Conservation (phyloP, 352 stramenopile genomes). For the Phytophthora ramorum region DNA sequence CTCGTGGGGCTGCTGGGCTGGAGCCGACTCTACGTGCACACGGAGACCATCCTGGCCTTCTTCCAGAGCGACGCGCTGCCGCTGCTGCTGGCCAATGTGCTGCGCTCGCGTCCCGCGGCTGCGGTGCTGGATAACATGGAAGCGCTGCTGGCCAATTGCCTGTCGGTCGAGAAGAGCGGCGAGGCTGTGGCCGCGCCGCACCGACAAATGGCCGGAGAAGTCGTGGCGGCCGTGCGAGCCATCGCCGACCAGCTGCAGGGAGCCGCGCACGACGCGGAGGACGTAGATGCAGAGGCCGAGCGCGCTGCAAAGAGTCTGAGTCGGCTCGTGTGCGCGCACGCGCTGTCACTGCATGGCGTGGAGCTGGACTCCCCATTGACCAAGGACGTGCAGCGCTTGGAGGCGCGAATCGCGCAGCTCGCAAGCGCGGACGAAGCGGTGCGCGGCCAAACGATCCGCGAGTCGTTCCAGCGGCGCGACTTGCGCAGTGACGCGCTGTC, state of each 20-base stretch:
- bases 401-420: conserved; percentile 50
- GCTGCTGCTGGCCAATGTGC: conserved; percentile 67
- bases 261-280: conserved; percentile 28
- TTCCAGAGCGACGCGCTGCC: conserved; percentile 75
- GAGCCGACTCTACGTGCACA: conserved; percentile 68
- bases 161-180: conserved; percentile 48
- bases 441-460: conserved; percentile 73
- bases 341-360: conserved; percentile 55
- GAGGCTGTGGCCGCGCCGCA: conserved; percentile 30
- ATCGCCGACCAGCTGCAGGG: conserved; percentile 34
- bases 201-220: conserved; percentile 48
- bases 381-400: conserved; percentile 60
- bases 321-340: conserved; percentile 56
- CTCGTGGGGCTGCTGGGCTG: conserved; percentile 78
- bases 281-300: conserved; percentile 41
- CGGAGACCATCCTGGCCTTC: conserved; percentile 71
- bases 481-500: conserved; percentile 72
- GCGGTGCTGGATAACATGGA: conserved; percentile 66
- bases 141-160: conserved; percentile 66
- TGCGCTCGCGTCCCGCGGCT: conserved; percentile 41
- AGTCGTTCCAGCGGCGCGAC: conserved; percentile 81
- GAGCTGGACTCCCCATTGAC: conserved; percentile 46
- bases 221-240: conserved; percentile 49
- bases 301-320: conserved; percentile 53
- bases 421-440: conserved; percentile 59